Base-by-base conservation (phyloP, 148 eudicot genomes). In the Bassia scoparia region DNA sequence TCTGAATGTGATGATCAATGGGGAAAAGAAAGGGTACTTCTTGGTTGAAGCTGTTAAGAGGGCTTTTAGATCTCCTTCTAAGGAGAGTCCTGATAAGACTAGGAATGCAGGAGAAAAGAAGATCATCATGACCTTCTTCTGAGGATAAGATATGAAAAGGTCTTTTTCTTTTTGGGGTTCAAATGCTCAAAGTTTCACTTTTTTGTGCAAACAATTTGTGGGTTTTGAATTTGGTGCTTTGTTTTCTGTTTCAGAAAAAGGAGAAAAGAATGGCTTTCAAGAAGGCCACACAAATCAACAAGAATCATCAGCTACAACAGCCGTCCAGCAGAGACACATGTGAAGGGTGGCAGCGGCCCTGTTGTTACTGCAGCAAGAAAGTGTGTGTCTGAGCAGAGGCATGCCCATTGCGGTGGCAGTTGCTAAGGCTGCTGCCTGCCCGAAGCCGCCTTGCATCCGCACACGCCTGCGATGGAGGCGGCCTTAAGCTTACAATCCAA, bases 231-330 rank as follows among this genome's bases (percentile, higher is more conserved):
- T 27, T 46, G 43, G 17, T 44, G 48, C 50, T 74, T 69, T 1
- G 14, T 15, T 64, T 72, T 52, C 14, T 74, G 34, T 16, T 61
- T 68, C 83, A 89, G 89, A 86, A 87, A 63, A 83, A 76, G 69
- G 97, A 88, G 60, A 91, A 83, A 71, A 78, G 86, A 95, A 78
- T 89, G 98, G 98, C 74, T 74, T 90, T 93, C 77, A 84, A 81
- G 84, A 93, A 83, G 74, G 59, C 72, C 21, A 59, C 78, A n/a
- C n/a, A 5, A 80, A 68, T 61, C 81, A 65, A 27, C 64, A 34
- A 53, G 84, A 83, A 41, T 79, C 77, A 68, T 61, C 72, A 56
- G 27, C 37, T 59, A 17, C 29, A n/a, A 15, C 56, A 30, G 24
- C 69, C 33, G 77, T 37, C 26, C 76, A 78, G 80, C 77, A 78